Evolutionary conservation across 495 filamentous ascomycete genomes (phyloP).

Genomic region (Copromyces sp.): DNA sequence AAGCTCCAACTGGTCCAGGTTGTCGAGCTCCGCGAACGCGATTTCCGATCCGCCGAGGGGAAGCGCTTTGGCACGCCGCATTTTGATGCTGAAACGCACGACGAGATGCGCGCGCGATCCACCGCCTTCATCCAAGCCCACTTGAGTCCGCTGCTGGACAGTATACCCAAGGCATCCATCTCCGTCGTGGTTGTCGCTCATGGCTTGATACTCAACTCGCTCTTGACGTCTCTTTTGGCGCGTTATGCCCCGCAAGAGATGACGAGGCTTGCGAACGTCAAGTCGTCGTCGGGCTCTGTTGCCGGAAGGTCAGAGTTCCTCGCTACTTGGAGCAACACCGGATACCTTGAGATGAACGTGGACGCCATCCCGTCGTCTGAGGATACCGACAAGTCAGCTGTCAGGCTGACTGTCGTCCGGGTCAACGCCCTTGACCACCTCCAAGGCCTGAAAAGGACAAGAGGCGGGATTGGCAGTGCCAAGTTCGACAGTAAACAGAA

Average conservation of each 20-base stretch:
- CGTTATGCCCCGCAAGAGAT: constrained; percentile 13
- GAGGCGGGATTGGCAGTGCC: constrained; percentile 67
- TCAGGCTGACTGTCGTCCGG: constrained; percentile 33
- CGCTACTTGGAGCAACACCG: constrained; percentile 35
- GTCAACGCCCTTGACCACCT: constrained; percentile 62
- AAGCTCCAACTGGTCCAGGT: constrained; percentile 34
- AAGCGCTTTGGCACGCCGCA: constrained; percentile 32
- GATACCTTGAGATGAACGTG: constrained; percentile 19
- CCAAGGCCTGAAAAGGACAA: constrained; percentile 58
- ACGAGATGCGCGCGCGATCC: constrained; percentile 53
- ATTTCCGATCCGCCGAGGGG: constrained; percentile 63
- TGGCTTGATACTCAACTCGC: constrained; percentile 60
- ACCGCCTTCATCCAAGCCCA: constrained; percentile 52
- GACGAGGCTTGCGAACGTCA: not conserved
- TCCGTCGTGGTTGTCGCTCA: constrained; percentile 64
- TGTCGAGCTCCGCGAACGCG: constrained; percentile 54
- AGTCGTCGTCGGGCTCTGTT: not conserved
- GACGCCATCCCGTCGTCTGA: not conserved
- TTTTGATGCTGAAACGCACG: constrained; percentile 42
- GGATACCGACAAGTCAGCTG: not conserved
- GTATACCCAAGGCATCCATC: not conserved
- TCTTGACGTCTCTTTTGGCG: constrained; percentile 53
- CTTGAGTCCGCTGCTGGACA: constrained; percentile 47
- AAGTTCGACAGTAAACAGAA: constrained; percentile 61
- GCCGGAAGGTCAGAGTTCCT: constrained; percentile 10